Percentiles rank a stretch among this genome's conserved stretches.
phyloP scores from a whole-genome alignment of 768 basidiomycete species.

The Tylopilus felleus region DNA sequence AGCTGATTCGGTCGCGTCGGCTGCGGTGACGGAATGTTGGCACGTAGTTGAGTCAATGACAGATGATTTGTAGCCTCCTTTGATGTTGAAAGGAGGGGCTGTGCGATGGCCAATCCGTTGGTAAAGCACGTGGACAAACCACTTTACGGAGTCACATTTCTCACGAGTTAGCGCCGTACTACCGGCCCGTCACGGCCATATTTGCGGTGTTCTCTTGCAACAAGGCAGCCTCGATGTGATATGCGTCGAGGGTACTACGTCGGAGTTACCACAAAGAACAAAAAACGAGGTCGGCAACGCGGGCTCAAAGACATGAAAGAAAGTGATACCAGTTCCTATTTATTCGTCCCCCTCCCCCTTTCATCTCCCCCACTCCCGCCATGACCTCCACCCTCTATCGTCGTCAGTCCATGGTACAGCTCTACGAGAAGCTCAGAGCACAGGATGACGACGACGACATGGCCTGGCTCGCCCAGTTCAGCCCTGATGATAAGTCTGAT shows the following conservation, averaged over 20 bases:
- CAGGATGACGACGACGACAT: constrained; percentile 35
- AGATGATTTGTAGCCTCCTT: constrained; percentile 1
- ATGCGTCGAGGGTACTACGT: constrained; percentile 32
- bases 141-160: constrained; percentile 30
- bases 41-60: constrained; percentile 9
- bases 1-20: constrained; percentile 66
- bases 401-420: constrained; percentile 36
- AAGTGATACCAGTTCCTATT: constrained; percentile 32
- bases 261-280: constrained; percentile 39
- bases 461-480: constrained; percentile 35
- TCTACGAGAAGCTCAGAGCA: constrained; percentile 33
- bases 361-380: constrained; percentile 14
- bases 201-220: constrained; percentile 23
- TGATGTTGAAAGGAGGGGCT: constrained; percentile 15
- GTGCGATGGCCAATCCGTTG: constrained; percentile 4
- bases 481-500: constrained; percentile 32
- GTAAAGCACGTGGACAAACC: constrained; percentile 26
- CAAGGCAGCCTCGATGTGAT: constrained; percentile 38
- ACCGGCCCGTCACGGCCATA: constrained; percentile 13
- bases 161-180: constrained; percentile 22
- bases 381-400: constrained; percentile 34
- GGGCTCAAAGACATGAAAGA: constrained; percentile 38
- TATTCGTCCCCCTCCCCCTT: constrained; percentile 21
- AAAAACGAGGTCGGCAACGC: constrained; percentile 41
- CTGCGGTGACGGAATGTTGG: constrained; percentile 24